Conservation (phyloP, 2,329 filamentous ascomycete species). For the Rhinocladiella similis region DNA sequence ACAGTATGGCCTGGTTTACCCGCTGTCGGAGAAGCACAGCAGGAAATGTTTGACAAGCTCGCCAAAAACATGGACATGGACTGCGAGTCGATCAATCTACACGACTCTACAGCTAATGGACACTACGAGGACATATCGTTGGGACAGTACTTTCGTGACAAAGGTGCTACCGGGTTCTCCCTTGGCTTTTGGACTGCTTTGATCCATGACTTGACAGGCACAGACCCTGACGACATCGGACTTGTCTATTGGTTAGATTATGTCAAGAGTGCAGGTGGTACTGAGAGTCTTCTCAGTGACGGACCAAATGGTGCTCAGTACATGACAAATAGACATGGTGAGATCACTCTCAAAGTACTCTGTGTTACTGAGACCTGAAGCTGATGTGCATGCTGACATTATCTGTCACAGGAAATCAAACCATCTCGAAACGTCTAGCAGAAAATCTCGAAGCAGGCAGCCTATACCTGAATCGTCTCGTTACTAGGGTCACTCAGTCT, state of each 20-base stretch:
- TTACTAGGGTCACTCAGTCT: constrained; percentile 34
- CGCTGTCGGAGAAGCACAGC: not conserved
- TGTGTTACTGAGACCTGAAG: too few relatives aligned
- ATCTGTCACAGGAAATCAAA: constrained; percentile 3
- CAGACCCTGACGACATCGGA: constrained; percentile 9
- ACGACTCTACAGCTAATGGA: constrained; percentile 2
- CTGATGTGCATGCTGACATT: too few relatives aligned
- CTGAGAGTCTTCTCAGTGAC: constrained; percentile 53
- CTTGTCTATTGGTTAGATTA: constrained; percentile 48
- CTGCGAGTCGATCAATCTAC: constrained; percentile 9
- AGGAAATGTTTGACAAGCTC: constrained; percentile 16
- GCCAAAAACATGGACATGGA: constrained; percentile 12
- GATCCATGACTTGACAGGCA: constrained; percentile 9
- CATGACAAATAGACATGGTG: constrained; percentile 51
- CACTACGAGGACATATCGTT: constrained; percentile 10
- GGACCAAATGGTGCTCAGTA: constrained; percentile 54
- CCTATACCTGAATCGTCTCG: constrained; percentile 32
- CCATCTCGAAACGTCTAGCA: constrained; percentile 40
- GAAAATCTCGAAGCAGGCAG: constrained; percentile 32
- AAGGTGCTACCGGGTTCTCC: constrained; percentile 1
- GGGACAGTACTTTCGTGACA: constrained; percentile 6
- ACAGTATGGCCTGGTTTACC: constrained; percentile 4
- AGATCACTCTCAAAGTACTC: constrained; percentile 37
- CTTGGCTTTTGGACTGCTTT: constrained; percentile 6
- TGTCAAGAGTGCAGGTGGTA: constrained; percentile 55